These are phyloP conservation scores for Debaryomyces tyrocola DNA, from an alignment of 805 yeast genomes.

Conservation along the genomic window DNA sequence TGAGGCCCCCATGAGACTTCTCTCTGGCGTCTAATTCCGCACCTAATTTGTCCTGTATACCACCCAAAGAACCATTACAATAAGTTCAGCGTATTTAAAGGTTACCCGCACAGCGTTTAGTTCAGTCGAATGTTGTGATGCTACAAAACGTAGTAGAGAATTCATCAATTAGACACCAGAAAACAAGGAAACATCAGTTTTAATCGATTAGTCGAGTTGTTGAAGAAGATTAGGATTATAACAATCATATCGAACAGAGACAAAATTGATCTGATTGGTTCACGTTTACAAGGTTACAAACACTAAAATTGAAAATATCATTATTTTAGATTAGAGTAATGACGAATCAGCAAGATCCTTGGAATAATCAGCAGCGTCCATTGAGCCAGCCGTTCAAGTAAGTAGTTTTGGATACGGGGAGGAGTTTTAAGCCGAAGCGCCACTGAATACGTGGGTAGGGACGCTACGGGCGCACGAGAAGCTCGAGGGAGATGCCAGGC, in stretches of 20 bases:
- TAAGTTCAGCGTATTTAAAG: not conserved
- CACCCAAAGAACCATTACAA: not conserved
- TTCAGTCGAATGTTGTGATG: constrained; percentile 9
- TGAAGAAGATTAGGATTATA: not conserved
- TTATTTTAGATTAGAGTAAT: constrained; percentile 13
- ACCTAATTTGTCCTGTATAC: not conserved
- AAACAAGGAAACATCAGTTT: not conserved
- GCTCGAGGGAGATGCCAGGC: not conserved
- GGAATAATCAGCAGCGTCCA: constrained; percentile 44
- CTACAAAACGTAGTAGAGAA: constrained; percentile 2
- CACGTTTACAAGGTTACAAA: not conserved
- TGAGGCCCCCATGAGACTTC: too few species aligned
- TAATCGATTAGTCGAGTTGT: not conserved
- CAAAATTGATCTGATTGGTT: not conserved
- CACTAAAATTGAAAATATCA: not conserved
- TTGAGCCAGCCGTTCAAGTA: constrained; percentile 45
- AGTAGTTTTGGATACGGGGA: constrained; percentile 15
- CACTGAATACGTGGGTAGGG: not conserved
- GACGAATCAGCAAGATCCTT: constrained; percentile 44
- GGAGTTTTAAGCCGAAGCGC: not conserved
- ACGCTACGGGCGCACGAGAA: not conserved
- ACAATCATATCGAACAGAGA: not conserved
- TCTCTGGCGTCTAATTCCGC: too few species aligned
- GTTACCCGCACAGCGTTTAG: constrained; percentile 2
- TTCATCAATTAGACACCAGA: not conserved